Percentiles rank a stretch among this genome's conserved stretches.
Conservation (phyloP, 768 basidiomycete species). For the Coprinopsis sp. region DNA sequence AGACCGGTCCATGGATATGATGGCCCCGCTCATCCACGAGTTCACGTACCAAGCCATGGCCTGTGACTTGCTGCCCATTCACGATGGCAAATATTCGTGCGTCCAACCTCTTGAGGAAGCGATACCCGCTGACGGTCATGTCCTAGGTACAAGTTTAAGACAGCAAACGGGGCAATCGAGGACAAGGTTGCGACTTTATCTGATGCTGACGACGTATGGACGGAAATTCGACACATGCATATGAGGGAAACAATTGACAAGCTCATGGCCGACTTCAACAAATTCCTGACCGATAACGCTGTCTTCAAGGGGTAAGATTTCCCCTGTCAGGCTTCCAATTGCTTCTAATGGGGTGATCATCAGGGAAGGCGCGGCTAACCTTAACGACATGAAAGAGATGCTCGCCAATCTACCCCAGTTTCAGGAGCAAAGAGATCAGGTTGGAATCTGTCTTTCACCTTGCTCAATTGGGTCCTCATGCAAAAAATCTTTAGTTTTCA, state of each 20-base stretch:
- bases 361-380: conserved; percentile 75
- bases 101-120: conserved; percentile 26
- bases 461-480: too few species aligned
- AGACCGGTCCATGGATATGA: conserved; percentile 93
- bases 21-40: conserved; percentile 90
- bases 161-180: conserved; percentile 78
- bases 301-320: conserved; percentile 82
- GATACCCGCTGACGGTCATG: conserved; percentile 1
- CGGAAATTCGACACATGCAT: conserved; percentile 91
- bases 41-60: conserved; percentile 99
- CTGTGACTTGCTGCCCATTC: conserved; percentile 86
- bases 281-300: conserved; percentile 90
- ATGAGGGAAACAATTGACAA: conserved; percentile 99
- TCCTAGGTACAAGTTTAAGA: conserved; percentile 89
- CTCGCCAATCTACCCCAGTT: conserved; percentile 91
- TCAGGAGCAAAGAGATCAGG: conserved; percentile 94
- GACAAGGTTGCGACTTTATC: conserved; percentile 84
- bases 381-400: conserved; percentile 99
- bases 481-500: conserved; percentile 67
- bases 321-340: neutral
- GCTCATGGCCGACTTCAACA: conserved; percentile 92
- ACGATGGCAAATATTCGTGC: conserved; percentile 86
- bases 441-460: too few species aligned
- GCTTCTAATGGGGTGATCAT: neutral
- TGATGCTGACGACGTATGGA: conserved; percentile 89